Percentiles rank a stretch among this genome's conserved stretches.
phyloP scores from a whole-genome alignment of 345 rosid species.

The Reutealis trisperma region DNA sequence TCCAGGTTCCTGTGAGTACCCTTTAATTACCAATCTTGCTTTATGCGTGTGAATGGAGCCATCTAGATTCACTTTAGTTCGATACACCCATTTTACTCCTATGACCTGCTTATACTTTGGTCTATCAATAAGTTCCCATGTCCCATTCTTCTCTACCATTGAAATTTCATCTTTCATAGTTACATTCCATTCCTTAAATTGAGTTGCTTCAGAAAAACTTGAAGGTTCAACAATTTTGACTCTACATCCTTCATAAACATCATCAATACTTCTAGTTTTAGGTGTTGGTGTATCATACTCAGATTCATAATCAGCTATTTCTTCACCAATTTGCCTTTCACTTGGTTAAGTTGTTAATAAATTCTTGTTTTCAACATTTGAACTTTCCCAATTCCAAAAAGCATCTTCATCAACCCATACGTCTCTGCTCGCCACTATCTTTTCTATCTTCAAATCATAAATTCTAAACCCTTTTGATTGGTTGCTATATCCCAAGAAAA shows the following conservation, averaged over 20 bases:
- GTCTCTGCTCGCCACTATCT: no score
- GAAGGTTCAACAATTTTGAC: neutral
- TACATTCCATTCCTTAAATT: neutral
- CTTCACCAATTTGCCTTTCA: neutral
- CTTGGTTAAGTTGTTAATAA: no score
- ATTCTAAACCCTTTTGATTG: neutral
- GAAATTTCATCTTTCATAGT: neutral
- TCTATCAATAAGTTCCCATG: no score
- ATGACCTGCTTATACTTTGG: no score
- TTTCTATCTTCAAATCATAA: no score
- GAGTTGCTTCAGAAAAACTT: neutral
- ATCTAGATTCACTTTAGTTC: no score
- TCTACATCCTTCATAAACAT: no score
- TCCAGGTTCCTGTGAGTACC: neutral
- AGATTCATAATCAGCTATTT: neutral
- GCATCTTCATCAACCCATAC: no score
- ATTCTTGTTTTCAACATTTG: no score
- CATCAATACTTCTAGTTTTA: neutral
- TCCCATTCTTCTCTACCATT: neutral
- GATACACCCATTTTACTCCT: no score
- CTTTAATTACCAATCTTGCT: neutral
- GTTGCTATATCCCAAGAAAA: neutral
- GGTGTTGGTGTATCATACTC: neutral
- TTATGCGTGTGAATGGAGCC: no score
- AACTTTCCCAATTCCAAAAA: no score